Conservation (phyloP, 2,329 filamentous ascomycete species). For the Fusarium cyanostomum region DNA sequence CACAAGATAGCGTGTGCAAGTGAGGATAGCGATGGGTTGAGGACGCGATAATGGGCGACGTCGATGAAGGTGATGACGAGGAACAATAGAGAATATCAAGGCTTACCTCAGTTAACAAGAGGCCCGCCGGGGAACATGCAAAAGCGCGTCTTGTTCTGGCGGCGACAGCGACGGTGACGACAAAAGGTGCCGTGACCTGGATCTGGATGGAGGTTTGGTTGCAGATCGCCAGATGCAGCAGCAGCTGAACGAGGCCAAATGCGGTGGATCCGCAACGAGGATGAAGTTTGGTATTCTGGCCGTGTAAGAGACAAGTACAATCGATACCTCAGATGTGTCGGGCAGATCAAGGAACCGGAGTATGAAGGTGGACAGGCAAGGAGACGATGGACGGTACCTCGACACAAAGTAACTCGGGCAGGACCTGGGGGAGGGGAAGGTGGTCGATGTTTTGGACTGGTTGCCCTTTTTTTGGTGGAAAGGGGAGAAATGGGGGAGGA, state of each 20-base stretch:
- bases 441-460: constrained; percentile 52
- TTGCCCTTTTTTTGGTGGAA: constrained; percentile 48
- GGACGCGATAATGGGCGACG: not conserved
- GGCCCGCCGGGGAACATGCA: constrained; percentile 23
- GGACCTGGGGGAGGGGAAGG: constrained; percentile 45
- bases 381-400: constrained; percentile 50
- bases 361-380: constrained; percentile 35
- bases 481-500: constrained; percentile 45
- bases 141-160: constrained; percentile 26
- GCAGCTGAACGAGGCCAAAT: constrained; percentile 25
- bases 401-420: constrained; percentile 53
- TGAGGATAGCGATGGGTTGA: not conserved
- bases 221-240: constrained; percentile 17
- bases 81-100: constrained; percentile 8
- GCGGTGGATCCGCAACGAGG: constrained; percentile 41
- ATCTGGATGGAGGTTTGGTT: constrained; percentile 13
- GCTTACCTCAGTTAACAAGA: constrained; percentile 23
- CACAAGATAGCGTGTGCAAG: constrained; percentile 17
- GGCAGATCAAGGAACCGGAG: constrained; percentile 27
- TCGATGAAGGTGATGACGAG: not conserved
- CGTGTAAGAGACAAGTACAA: constrained; percentile 35
- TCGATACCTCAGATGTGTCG: constrained; percentile 29
- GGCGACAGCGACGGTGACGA: constrained; percentile 30
- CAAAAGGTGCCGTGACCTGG: constrained; percentile 17
- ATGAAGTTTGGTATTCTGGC: constrained; percentile 20